Percentiles rank a stretch among this genome's conserved stretches.
Conservation (phyloP, 2,329 filamentous ascomycete species). For the Diaporthe sp. region DNA sequence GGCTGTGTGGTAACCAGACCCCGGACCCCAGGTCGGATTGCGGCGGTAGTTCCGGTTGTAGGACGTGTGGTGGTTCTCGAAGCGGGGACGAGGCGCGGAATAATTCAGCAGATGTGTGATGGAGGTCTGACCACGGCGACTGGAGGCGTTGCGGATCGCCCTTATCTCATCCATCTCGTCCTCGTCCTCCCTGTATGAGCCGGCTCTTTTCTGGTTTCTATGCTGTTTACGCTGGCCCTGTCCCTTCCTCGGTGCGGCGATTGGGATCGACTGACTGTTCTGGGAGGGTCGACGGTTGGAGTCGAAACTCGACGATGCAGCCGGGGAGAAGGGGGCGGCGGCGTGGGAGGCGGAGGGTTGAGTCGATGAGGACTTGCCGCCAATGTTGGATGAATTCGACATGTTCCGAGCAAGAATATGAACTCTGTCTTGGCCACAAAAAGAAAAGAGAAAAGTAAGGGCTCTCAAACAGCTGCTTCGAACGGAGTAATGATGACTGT, state of each 20-base stretch:
- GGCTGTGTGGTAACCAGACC: conserved; percentile 89
- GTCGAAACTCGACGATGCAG: conserved; percentile 64
- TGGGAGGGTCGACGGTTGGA: conserved; percentile 63
- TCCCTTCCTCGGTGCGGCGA: conserved; percentile 75
- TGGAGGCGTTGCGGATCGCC: conserved; percentile 69
- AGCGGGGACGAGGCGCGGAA: conserved; percentile 80
- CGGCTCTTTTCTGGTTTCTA: conserved; percentile 82
- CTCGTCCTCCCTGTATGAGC: conserved; percentile 74
- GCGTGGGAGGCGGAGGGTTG: conserved; percentile 59
- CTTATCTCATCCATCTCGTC: conserved; percentile 88
- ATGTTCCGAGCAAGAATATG: conserved; percentile 33
- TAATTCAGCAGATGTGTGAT: conserved; percentile 98
- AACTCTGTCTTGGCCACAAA: background rate
- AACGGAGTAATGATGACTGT: conserved; percentile 5
- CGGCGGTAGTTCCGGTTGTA: conserved; percentile 73
- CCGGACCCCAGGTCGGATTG: conserved; percentile 85
- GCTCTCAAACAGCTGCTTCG: background rate
- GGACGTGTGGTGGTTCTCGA: conserved; percentile 65
- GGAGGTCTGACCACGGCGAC: conserved; percentile 91
- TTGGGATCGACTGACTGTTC: conserved; percentile 51
- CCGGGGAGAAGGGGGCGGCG: conserved; percentile 56
- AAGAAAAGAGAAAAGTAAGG: background rate
- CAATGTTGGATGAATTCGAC: conserved; percentile 56
- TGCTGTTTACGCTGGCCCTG: conserved; percentile 87
- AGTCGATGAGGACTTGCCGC: conserved; percentile 64